A percentile compares a stretch with the other conserved stretches of the same genome.
These are phyloP conservation scores for Yarrowia sp. DNA, from an alignment of 805 yeast genomes.

Conservation along the genomic window DNA sequence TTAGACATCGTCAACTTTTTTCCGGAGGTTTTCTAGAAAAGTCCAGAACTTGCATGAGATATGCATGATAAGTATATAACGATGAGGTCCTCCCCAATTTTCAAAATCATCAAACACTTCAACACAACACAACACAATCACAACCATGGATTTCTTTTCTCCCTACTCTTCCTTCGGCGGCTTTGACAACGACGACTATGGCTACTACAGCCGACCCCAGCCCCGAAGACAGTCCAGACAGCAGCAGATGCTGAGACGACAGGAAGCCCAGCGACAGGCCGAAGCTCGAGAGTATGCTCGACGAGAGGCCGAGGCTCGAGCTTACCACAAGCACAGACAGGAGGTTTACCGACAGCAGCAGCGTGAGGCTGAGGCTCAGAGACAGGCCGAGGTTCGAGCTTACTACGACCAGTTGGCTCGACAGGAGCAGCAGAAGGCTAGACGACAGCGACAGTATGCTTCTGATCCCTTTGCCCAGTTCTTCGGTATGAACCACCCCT, in stretches of 20 bases:
- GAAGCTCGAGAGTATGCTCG: constrained; percentile 31
- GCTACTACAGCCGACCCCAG: constrained; percentile 29
- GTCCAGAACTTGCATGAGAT: constrained; percentile 15
- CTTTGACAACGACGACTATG: constrained; percentile 12
- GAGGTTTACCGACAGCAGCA: constrained; percentile 21
- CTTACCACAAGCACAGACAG: constrained; percentile 25
- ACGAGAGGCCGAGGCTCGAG: constrained; percentile 31
- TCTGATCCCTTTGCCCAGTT: constrained; percentile 28
- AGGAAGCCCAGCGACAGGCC: constrained; percentile 32
- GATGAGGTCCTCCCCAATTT: neutral
- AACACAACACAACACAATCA: constrained; percentile 3
- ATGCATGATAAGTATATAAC: constrained; percentile 31
- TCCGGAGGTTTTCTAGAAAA: constrained; percentile 29
- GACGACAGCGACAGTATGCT: constrained; percentile 6
- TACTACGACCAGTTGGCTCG: constrained; percentile 31
- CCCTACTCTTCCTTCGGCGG: constrained; percentile 25
- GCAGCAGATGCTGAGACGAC: constrained; percentile 32
- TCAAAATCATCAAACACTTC: neutral
- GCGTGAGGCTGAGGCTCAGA: constrained; percentile 21
- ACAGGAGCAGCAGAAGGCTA: constrained; percentile 20
- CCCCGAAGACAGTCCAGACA: constrained; percentile 23
- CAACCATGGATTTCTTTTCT: constrained; percentile 27
- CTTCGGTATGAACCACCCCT: neutral
- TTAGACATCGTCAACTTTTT: neutral
- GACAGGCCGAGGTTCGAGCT: constrained; percentile 34